Evolutionary conservation across 805 yeast genomes (phyloP), one percentile per base, ranked within the genome.

Genomic region (Candida coquimbonensis): DNA sequence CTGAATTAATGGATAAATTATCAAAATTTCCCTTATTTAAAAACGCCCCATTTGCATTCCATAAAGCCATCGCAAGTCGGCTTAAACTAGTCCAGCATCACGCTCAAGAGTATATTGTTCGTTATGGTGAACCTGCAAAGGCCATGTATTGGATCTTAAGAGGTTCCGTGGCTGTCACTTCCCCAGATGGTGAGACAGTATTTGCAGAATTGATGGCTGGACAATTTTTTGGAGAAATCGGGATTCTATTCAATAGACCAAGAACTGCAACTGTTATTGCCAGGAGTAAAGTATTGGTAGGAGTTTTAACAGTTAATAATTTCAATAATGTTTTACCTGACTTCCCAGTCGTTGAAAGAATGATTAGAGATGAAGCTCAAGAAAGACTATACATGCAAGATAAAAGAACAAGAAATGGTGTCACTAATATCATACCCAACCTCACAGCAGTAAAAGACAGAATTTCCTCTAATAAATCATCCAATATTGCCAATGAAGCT

Each of bases 141-240:
- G 76, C 90, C 19, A 83, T 85, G 87, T 84, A 83, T 57, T 83
- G 91, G 89, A 80, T 84, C 35, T 62, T 84, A 14, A 75, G 83
- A 55, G 93, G 93, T 3, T 73, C 81, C 0, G 91, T 84, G 3
- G 78, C 80, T n/a, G 87, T 85, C 12, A 78, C 88, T 0, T 79
- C 87, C 13, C 75, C 85, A 1, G 93, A 84, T 57, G 90, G 88
- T 27, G 91, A 84, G 62, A 75, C 85, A 4, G 71, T 79, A 4
- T 81, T 80, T 55, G 89, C 90, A 2, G 88, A 81, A 57, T 64
- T 84, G 9, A 72, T 74, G 4, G 73, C 81, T 5, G 91, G 91
- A 3, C 72, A 81, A 19, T 83, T 81, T 51, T 85, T 84, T 59
- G 93, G 93, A 13, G 91, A 85, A 56, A 83, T 84, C 45, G 91